Percentiles rank a stretch among this genome's conserved stretches.
phyloP scores from a whole-genome alignment of 1,139 yeast genomes.

The Yamadazyma membranifaciens region DNA sequence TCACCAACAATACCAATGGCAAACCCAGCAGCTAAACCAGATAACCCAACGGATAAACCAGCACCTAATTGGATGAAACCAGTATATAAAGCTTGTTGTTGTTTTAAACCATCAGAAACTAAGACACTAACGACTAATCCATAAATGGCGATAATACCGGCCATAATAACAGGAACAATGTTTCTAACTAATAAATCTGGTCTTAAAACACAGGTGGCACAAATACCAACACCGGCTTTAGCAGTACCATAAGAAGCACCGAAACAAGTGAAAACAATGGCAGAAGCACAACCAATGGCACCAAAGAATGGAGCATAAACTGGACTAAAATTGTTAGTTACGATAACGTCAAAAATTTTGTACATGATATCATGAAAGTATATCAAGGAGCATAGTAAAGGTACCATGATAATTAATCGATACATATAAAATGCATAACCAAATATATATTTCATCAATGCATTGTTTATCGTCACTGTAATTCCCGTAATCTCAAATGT shows the following conservation, averaged over 20 bases:
- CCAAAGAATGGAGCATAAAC: constrained; percentile 93
- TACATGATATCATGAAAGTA: too few species aligned
- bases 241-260: constrained; percentile 99
- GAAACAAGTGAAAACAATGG: constrained; percentile 96
- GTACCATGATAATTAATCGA: too few species aligned
- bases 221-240: constrained; percentile 98
- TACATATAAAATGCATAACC: too few species aligned
- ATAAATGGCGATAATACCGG: constrained; percentile 99
- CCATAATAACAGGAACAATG: constrained; percentile 97
- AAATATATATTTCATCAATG: too few species aligned
- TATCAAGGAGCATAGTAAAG: not conserved
- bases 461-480: not conserved
- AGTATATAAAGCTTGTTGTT: constrained; percentile 89
- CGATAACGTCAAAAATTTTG: too few species aligned
- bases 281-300: constrained; percentile 98
- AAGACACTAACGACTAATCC: constrained; percentile 97
- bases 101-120: constrained; percentile 87
- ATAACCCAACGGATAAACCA: constrained; percentile 95
- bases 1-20: constrained; percentile 99
- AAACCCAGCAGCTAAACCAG: constrained; percentile 96
- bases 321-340: constrained; percentile 47
- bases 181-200: constrained; percentile 91
- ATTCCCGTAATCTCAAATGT: constrained; percentile 1
- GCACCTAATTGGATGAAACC: constrained; percentile 99
- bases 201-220: constrained; percentile 96